These are phyloP conservation scores for Penicillium daleae DNA, from an alignment of 495 filamentous ascomycete species.

Conservation along the genomic window DNA sequence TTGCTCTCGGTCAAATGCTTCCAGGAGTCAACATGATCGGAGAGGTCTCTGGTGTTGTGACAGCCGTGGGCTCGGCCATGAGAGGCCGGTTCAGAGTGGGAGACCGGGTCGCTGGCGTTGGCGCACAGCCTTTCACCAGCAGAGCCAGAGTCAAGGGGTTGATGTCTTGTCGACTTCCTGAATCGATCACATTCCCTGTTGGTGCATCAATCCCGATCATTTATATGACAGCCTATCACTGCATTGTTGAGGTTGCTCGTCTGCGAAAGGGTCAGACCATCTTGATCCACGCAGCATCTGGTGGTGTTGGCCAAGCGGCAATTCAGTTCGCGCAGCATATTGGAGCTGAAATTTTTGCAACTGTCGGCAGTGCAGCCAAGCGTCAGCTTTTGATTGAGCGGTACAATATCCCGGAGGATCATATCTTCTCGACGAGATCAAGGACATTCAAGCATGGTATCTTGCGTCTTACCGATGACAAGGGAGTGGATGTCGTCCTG, in stretches of 20 bases:
- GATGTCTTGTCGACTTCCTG: slow-evolving; percentile 9
- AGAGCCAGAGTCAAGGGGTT: slow-evolving; percentile 8
- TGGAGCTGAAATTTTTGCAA: slow-evolving; percentile 46
- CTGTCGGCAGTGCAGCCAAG: slow-evolving; percentile 49
- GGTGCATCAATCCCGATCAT: slow-evolving; percentile 11
- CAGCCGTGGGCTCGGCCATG: slow-evolving; percentile 1
- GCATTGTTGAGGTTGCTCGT: neutral
- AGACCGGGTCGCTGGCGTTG: slow-evolving; percentile 6
- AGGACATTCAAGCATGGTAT: slow-evolving; percentile 47
- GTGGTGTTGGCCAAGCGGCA: slow-evolving; percentile 51
- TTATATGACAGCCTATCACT: slow-evolving; percentile 8
- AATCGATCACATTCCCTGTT: slow-evolving; percentile 1
- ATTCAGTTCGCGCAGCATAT: slow-evolving; percentile 44
- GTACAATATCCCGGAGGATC: slow-evolving; percentile 41
- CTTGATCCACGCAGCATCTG: slow-evolving; percentile 55
- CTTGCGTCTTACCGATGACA: slow-evolving; percentile 43
- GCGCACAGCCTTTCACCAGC: slow-evolving; percentile 6
- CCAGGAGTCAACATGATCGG: slow-evolving; percentile 6
- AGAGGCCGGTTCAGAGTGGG: slow-evolving; percentile 1
- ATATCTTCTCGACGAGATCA: slow-evolving; percentile 54
- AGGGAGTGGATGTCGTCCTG: slow-evolving; percentile 59
- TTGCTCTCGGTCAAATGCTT: slow-evolving; percentile 10
- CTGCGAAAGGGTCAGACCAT: slow-evolving; percentile 39
- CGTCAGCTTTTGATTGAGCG: slow-evolving; percentile 33
- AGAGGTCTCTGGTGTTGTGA: slow-evolving; percentile 6